Percentiles rank a stretch among this genome's conserved stretches.
Evolutionary conservation across 768 basidiomycete genomes (phyloP).

Genomic region (Trametes punicea): DNA sequence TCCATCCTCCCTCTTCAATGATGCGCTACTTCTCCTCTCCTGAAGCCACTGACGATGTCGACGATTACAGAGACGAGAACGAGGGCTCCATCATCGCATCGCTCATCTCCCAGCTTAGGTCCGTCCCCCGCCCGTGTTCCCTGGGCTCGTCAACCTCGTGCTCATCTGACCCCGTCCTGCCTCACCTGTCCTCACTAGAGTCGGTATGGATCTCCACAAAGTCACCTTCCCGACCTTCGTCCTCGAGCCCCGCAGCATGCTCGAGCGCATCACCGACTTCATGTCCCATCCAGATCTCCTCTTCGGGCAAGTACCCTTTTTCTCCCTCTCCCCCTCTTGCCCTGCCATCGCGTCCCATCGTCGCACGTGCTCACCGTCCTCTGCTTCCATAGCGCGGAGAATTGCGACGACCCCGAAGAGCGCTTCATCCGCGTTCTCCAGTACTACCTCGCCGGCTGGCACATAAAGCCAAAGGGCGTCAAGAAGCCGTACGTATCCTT

Average conservation of each 20-base stretch:
- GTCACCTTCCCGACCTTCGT: constrained; percentile 95
- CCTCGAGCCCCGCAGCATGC: constrained; percentile 93
- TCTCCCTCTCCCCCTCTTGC: constrained; percentile 8
- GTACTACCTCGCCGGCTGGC: constrained; percentile 99
- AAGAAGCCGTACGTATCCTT: constrained; percentile 90
- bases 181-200: constrained; percentile 42
- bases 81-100: constrained; percentile 88
- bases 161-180: not conserved
- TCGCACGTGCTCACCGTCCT: not conserved
- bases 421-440: constrained; percentile 87
- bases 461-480: constrained; percentile 98
- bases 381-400: constrained; percentile 57
- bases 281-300: constrained; percentile 98
- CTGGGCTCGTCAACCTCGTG: not conserved
- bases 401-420: constrained; percentile 80
- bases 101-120: constrained; percentile 88
- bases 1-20: constrained; percentile 24
- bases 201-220: constrained; percentile 95
- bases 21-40: constrained; percentile 30
- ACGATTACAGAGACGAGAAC: constrained; percentile 71
- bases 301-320: constrained; percentile 66
- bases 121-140: constrained; percentile 26
- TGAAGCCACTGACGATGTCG: constrained; percentile 36
- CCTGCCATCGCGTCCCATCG: not conserved
- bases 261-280: constrained; percentile 98